Evolutionary conservation across 73 alveolate genomes (phyloP), one percentile per base, ranked within the genome.

Genomic region (Blepharisma japonicum): DNA sequence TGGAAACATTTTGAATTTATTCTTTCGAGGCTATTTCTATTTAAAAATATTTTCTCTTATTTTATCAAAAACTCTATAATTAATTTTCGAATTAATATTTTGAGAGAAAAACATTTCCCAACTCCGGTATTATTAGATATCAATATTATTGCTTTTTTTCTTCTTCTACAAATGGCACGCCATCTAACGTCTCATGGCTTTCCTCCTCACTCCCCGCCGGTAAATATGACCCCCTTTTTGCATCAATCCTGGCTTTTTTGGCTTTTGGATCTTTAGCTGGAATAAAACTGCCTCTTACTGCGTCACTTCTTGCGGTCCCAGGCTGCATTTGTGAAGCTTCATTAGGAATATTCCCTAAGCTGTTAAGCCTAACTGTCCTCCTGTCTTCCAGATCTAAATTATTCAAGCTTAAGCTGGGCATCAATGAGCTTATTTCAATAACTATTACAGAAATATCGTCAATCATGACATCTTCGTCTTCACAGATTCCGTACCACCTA

Each of bases 401-500:
- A 14, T 14, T 14, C 2, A 9, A 4, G 47, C 14, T 61, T 14
- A 48, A 39, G 2, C 11, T 14, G 0, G 74, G 74, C 23, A 9
- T 9, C 3, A 14, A 14, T 3, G 14, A 14, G 18, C 38, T 39
- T 9, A 70, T 7, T 45, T 70, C 77, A 5, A 70, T 39, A n/a
- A 70, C 45, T 2, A 47, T 47, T 14, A 47, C 80, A 18, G 80
- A 70, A n/a, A 70, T 70, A 70, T 70, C 80, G 5, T 70, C 80
- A 70, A 70, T 45, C 71, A 70, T 70, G 27, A 70, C 80, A 5
- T 70, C 80, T 70, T 70, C 80, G 14, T 70, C 56, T 14, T 11
- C 80, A 45, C 56, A 39, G 9, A 70, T 70, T 5, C 66, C 80
- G 5, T 14, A 70, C 66, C 80, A 70, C 5, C 80, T 23, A 39